Evolutionary conservation across 257 asterid genomes (phyloP).

Genomic region (Salvia miltiorrhiza): DNA sequence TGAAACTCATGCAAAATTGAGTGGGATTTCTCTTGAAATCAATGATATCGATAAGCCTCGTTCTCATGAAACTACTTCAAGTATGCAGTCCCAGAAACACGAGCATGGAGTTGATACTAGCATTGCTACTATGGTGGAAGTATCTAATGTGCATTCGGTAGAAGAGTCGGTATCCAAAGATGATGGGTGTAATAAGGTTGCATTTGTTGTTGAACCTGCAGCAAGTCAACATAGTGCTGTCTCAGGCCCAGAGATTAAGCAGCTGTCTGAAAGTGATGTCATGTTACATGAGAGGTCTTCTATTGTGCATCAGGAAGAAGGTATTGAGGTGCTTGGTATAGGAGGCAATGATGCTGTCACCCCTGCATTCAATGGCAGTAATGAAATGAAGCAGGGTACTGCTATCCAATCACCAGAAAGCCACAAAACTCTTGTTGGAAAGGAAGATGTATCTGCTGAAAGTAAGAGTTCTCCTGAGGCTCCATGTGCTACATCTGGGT

Average conservation of each 20-base stretch:
- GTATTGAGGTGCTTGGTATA: slow-evolving; percentile 17
- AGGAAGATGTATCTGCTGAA: slow-evolving; percentile 29
- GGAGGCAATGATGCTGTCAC: slow-evolving; percentile 7
- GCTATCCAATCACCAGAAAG: slow-evolving; percentile 26
- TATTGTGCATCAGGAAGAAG: slow-evolving; percentile 32
- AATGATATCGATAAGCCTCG: slow-evolving; percentile 25
- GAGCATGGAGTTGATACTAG: slow-evolving; percentile 42
- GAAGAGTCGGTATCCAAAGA: slow-evolving; percentile 32
- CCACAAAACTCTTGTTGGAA: slow-evolving; percentile 26
- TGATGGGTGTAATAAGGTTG: slow-evolving; percentile 31
- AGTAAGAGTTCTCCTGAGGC: slow-evolving; percentile 27
- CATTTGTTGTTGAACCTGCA: slow-evolving; percentile 32
- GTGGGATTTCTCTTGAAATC: slow-evolving; percentile 31
- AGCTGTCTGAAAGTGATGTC: slow-evolving; percentile 28
- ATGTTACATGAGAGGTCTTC: slow-evolving; percentile 26
- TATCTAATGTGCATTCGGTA: slow-evolving; percentile 15
- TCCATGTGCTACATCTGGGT: slow-evolving; percentile 25
- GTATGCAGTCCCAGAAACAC: slow-evolving; percentile 31
- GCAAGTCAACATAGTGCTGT: slow-evolving; percentile 24
- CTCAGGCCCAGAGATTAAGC: slow-evolving; percentile 29
- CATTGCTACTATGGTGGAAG: slow-evolving; percentile 18
- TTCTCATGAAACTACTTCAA: slow-evolving; percentile 32
- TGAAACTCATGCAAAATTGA: slow-evolving; percentile 23
- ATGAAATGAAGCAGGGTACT: slow-evolving; percentile 30
- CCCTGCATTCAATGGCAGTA: slow-evolving; percentile 16